A percentile compares a stretch with the other conserved stretches of the same genome.
Evolutionary conservation across 2,329 filamentous ascomycete genomes (phyloP).

Genomic region (Penicillium sp.): DNA sequence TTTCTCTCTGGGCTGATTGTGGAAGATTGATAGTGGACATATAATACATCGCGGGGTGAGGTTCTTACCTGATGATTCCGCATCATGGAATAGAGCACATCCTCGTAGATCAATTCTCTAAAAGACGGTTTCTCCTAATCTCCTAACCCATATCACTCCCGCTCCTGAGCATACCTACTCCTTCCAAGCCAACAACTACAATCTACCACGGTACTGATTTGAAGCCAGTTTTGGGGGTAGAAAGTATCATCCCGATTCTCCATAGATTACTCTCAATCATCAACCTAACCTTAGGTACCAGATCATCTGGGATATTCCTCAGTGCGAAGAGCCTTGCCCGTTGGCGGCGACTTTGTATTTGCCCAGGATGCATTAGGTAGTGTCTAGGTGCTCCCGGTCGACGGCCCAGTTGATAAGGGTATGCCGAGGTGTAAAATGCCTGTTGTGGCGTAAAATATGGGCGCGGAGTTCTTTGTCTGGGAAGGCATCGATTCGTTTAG

Average conservation of each 20-base stretch:
- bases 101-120: background rate
- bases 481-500: background rate
- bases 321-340: background rate
- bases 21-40: background rate
- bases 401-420: background rate
- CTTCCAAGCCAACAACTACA: background rate
- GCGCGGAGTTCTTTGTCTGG: background rate
- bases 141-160: background rate
- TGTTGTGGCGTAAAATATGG: background rate
- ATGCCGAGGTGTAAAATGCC: background rate
- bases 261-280: background rate
- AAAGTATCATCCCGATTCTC: background rate
- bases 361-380: background rate
- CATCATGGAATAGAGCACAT: background rate
- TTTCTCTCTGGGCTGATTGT: background rate
- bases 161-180: background rate
- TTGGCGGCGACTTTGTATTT: background rate
- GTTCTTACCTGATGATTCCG: background rate
- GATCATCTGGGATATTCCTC: background rate
- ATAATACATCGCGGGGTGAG: slow-evolving; percentile 6
- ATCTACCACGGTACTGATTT: background rate
- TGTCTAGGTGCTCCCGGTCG: background rate
- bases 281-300: background rate
- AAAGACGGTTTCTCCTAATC: background rate
- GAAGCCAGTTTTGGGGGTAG: background rate